phyloP scores from a whole-genome alignment of 352 stramenopile species.

The Lagenidium giganteum region DNA sequence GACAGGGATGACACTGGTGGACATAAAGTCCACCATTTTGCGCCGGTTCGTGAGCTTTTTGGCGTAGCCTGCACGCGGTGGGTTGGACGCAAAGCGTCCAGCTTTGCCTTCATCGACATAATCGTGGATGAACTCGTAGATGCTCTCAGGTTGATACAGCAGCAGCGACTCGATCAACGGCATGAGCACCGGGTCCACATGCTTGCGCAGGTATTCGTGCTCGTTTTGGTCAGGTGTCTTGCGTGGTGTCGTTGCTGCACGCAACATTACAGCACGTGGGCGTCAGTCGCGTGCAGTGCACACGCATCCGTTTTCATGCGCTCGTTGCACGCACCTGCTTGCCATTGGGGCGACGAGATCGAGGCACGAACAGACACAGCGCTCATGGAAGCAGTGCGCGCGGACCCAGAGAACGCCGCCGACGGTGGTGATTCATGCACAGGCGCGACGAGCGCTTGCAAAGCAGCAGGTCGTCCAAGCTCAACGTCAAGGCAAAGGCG shows the following conservation, averaged over 20 bases:
- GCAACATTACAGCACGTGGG: too few species aligned
- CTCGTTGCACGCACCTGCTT: too few species aligned
- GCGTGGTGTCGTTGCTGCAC: slow-evolving; percentile 6
- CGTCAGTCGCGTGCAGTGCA: too few species aligned
- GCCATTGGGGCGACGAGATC: too few species aligned
- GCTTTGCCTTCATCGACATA: slow-evolving; percentile 62
- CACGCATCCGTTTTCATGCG: too few species aligned
- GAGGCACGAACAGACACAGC: too few species aligned
- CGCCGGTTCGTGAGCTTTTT: slow-evolving; percentile 65
- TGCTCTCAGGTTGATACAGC: slow-evolving; percentile 70
- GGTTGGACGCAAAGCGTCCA: slow-evolving; percentile 23
- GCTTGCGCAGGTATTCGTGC: slow-evolving; percentile 75
- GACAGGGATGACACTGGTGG: slow-evolving; percentile 73
- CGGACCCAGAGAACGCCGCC: too few species aligned
- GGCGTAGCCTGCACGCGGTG: slow-evolving; percentile 34
- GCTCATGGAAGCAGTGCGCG: too few species aligned
- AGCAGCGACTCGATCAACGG: slow-evolving; percentile 74
- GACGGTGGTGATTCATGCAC: too few species aligned
- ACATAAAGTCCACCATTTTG: slow-evolving; percentile 85
- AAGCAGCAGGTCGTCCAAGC: too few species aligned
- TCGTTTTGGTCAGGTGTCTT: slow-evolving; percentile 44
- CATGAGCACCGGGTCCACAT: slow-evolving; percentile 79
- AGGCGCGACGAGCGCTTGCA: too few species aligned
- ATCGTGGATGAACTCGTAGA: slow-evolving; percentile 81
- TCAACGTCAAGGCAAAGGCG: too few species aligned